Conservation (phyloP, 306 rosid species). For the Bauhinia variegata region DNA sequence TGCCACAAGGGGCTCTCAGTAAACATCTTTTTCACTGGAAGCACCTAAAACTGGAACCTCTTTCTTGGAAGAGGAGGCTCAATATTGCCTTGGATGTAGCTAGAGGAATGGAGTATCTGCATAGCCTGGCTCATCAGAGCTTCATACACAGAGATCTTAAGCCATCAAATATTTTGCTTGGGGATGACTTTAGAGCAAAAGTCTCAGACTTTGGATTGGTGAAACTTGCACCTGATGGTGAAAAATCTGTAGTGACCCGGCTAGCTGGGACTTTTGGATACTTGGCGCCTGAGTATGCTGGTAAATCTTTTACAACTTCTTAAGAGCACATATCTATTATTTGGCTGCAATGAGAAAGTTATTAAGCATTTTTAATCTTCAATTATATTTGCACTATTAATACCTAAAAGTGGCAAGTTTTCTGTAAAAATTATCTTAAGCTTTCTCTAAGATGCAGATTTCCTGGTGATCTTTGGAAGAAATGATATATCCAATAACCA, state of each 20-base stretch:
- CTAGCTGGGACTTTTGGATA: slow-evolving; percentile 99
- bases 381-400: slow-evolving; percentile 15
- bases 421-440: slow-evolving; percentile 15
- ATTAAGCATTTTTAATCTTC: neutral
- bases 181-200: slow-evolving; percentile 86
- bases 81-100: slow-evolving; percentile 96
- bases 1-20: slow-evolving; percentile 99
- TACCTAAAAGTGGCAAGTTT: neutral
- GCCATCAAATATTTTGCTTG: slow-evolving; percentile 90
- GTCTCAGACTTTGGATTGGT: slow-evolving; percentile 96
- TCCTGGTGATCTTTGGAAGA: slow-evolving; percentile 18
- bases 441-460: slow-evolving; percentile 24
- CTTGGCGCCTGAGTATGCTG: slow-evolving; percentile 98
- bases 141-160: slow-evolving; percentile 99
- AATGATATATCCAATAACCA: slow-evolving; percentile 9
- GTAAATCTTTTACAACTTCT: slow-evolving; percentile 44
- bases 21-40: slow-evolving; percentile 94
- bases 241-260: slow-evolving; percentile 80
- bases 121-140: slow-evolving; percentile 86
- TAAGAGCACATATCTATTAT: neutral
- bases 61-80: slow-evolving; percentile 95
- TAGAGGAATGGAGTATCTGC: slow-evolving; percentile 97
- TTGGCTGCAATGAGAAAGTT: neutral
- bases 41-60: slow-evolving; percentile 72
- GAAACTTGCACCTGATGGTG: slow-evolving; percentile 94